Base-by-base conservation (phyloP, 140 eudicot species). In the Senecio squalidus region DNA sequence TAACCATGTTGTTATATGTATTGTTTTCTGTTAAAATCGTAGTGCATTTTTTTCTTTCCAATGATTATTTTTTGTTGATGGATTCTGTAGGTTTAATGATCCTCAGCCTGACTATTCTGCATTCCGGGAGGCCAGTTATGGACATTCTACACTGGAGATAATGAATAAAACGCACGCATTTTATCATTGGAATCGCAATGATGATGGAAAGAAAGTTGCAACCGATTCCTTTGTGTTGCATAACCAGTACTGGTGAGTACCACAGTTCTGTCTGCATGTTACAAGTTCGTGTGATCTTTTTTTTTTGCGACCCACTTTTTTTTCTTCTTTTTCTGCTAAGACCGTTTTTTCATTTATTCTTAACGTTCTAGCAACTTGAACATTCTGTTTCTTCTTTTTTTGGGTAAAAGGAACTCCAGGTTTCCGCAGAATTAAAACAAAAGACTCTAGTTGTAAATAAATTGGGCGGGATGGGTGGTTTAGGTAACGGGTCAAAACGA, bases 41-140 rank as follows among this genome's bases (percentile, higher is more conserved):
- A 5, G 24, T 25, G 17, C 46, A 48, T 28, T 51, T 18, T 33
- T 1, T 14, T 62, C 17, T 29, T 49, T 36, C 29, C 54, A n/a
- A 15, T 31, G 28, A 11, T 72, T 55, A 65, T 54, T 22, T 30
- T 23, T 7, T 17, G 1, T 31, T 21, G 11, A 30, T 57, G 51
- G 46, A 2, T n/a, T 68, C 1, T 76, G 54, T 68, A 91, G 98
- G 64, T 91, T 83, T 73, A 80, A 76, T 21, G 91, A 80, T 83
- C 96, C 98, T 46, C 98, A 91, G 48, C 98, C 98, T 52, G 94
- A 86, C 2, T 91, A 78, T 68, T 91, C 98, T 33, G 98, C 98
- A 76, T 91, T 91, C 58, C 84, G 98, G 15, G 98, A 86, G 64
- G 89, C 96, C 16, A 91, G 98, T 51, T 91, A 83, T 64, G 98